These are phyloP conservation scores for Isabelozyma heimii DNA, from an alignment of 805 yeast species.

Conservation along the genomic window DNA sequence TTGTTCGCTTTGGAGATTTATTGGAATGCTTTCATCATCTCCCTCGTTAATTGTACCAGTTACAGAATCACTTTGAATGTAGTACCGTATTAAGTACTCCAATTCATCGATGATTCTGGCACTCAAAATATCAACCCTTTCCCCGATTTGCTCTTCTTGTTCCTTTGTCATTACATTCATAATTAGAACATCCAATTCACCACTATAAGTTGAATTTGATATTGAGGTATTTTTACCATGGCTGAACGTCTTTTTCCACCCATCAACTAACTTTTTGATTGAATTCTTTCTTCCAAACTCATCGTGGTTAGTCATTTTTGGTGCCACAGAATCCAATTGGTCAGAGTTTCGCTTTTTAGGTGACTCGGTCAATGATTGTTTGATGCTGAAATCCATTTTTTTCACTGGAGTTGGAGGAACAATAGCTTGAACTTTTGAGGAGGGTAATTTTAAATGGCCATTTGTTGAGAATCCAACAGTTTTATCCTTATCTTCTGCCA, in stretches of 20 bases:
- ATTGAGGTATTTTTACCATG: constrained; percentile 4
- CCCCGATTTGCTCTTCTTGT: constrained; percentile 17
- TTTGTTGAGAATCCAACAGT: constrained; percentile 45
- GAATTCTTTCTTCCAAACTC: constrained; percentile 30
- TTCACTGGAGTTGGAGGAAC: constrained; percentile 70
- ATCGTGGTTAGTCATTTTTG: constrained; percentile 6
- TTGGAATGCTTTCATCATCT: neutral
- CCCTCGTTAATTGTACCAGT: constrained; percentile 16
- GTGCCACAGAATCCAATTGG: neutral
- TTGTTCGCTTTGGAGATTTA: neutral
- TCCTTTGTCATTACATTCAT: constrained; percentile 10
- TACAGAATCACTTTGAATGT: constrained; percentile 20
- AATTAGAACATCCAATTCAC: constrained; percentile 13
- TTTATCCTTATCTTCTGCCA: neutral
- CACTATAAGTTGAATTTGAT: neutral
- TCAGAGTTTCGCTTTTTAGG: constrained; percentile 2
- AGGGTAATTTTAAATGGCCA: constrained; percentile 52
- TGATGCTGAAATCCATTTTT: constrained; percentile 46
- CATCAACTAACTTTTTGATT: constrained; percentile 35
- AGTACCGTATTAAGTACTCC: constrained; percentile 50
- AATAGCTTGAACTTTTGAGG: constrained; percentile 42
- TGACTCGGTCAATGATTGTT: constrained; percentile 9
- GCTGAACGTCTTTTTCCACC: constrained; percentile 38
- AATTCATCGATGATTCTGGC: constrained; percentile 72
- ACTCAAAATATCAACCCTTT: constrained; percentile 60